Base-by-base conservation (phyloP, 768 basidiomycete genomes). In the Auricularia auricula-judae region DNA sequence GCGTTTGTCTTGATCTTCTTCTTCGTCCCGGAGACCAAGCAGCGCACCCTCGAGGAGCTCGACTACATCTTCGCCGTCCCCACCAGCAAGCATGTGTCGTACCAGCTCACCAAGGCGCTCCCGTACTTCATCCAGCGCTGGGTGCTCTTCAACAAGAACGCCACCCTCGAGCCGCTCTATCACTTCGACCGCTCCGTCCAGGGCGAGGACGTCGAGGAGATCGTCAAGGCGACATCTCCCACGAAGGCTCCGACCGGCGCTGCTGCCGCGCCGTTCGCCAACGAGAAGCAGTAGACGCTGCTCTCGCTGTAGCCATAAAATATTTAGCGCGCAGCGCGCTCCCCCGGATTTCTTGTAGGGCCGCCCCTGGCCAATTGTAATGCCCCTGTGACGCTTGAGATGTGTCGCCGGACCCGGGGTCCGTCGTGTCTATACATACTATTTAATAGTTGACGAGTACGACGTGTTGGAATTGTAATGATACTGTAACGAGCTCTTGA, bases 1-100 rank as follows among this genome's bases (percentile, higher is more conserved):
- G 84, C 82, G 0, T 75, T 84, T 36, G 39, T 81, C 36, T 78
- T 84, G 80, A 84, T 85, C 53, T 83, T 84, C 74, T 76, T 84
- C 71, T 70, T 82, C 4, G 69, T 84, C 68, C 83, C 83, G 12
- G 81, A 81, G 80, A 71, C 61, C 12, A 77, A 71, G 62, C 62
- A 67, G 23, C 64, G 71, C n/a, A 66, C 68, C 23, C 65, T 71
- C 23, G 70, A 70, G 61, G 70, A 71, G 59, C 65, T 71, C 29
- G 69, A 69, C 42, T 63, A 63, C 36, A 67, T 61, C 51, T 60
- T 65, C 7, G 80, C 81, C 11, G 81, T 85, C 2, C 81, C 83
- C 5, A 81, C 78, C 0, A 68, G 72, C 23, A 76, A 71, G 59
- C 81, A 83, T 66, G 73, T 73, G 0, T 66, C 71, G 1, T 85